Evolutionary conservation across 169 alveolate species (phyloP), one percentile per base, ranked within the genome.

Genomic region (Ichthyophthirius multifiliis): DNA sequence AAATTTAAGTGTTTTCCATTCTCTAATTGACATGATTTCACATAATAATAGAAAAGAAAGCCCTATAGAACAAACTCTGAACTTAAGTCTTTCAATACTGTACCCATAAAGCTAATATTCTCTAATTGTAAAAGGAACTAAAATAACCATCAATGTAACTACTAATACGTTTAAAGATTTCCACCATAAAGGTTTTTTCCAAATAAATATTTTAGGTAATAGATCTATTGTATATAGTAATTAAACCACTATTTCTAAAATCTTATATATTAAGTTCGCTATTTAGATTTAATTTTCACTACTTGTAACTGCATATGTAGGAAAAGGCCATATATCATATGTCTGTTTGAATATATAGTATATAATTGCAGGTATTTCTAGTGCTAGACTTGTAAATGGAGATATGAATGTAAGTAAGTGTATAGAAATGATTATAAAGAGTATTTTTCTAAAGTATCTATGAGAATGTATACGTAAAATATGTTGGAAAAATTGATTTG

Each of bases 21-120:
- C 90, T 85, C 90, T 78, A 5, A 67, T 73, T 12, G 84, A 73
- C 27, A 85, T n/a, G 34, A 85, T 85, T 44, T 85, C 90, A 47
- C 84, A 76, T 6, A 85, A 74, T 7, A 85, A 43, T n/a, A 85
- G 62, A 45, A 85, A 75, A 39, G 84, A 79, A 9, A 85, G 62
- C 15, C 87, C 43, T 23, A 85, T 75, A 47, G 85, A 67, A 34
- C 75, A 76, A 35, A 85, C 74, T 30, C 84, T 65, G 5, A 79
- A 39, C 44, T 79, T 85, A 37, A 85, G 37, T 15, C 63, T 48
- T 13, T 74, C 74, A 37, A 35, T 78, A 6, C 79, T 63, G 16
- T 73, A 23, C 30, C 65, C 82, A 43, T 45, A 12, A 30, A 62
- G 45, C 23, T 80, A 75, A 65, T 41, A 85, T 5, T 77, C 81